A percentile compares a stretch with the other conserved stretches of the same genome.
phyloP scores from a whole-genome alignment of 805 yeast genomes.

The Saccharomyces kudriavzevii region DNA sequence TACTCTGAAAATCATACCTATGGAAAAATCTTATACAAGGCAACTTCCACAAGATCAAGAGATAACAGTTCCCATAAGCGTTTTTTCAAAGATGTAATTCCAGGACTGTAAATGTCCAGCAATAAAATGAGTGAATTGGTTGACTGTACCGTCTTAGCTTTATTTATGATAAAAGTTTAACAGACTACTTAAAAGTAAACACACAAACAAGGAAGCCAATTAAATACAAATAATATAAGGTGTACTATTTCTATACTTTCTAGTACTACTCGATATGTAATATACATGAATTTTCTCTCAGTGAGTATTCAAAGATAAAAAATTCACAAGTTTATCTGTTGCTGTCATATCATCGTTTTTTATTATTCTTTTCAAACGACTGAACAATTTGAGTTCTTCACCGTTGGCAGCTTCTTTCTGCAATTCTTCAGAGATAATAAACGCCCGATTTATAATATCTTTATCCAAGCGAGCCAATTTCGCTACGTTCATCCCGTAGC shows the following conservation, averaged over 20 bases:
- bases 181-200: neutral
- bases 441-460: slow-evolving; percentile 40
- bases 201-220: neutral
- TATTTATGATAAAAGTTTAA: neutral
- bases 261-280: neutral
- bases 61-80: slow-evolving; percentile 31
- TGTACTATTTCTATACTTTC: neutral
- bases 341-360: neutral
- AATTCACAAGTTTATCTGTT: slow-evolving; percentile 1
- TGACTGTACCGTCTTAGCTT: neutral
- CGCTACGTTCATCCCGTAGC: slow-evolving; percentile 84
- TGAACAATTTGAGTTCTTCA: slow-evolving; percentile 4
- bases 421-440: slow-evolving; percentile 19
- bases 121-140: neutral
- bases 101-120: neutral
- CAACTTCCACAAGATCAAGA: slow-evolving; percentile 34
- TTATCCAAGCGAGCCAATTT: slow-evolving; percentile 56
- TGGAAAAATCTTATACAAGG: slow-evolving; percentile 36
- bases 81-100: slow-evolving; percentile 19
- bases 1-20: slow-evolving; percentile 39
- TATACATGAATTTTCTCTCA: neutral
- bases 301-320: neutral
- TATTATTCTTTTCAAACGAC: slow-evolving; percentile 7
- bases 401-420: slow-evolving; percentile 8
- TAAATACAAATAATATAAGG: neutral